A percentile compares a stretch with the other conserved stretches of the same genome.
Conservation (phyloP, 352 stramenopile genomes). For the Phytophthora macrochlamydospora region DNA sequence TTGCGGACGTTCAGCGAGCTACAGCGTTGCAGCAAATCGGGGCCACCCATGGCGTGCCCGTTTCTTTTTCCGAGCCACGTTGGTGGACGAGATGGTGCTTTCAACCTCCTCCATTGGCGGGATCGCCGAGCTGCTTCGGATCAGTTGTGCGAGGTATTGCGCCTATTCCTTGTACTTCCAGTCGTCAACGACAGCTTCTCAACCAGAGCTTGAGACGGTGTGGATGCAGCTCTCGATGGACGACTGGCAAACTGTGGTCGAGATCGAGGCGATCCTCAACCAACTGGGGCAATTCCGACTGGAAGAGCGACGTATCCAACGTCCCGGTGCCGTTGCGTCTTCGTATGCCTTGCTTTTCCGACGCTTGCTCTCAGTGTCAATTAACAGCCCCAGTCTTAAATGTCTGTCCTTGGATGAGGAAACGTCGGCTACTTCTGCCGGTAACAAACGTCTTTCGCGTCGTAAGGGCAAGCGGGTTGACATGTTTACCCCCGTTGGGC, state of each 20-base stretch:
- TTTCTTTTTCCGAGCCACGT: constrained; percentile 1
- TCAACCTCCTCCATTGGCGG: constrained; percentile 25
- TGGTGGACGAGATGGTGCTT: constrained; percentile 18
- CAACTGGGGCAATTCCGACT: constrained; percentile 35
- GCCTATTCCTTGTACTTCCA: constrained; percentile 36
- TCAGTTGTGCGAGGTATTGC: constrained; percentile 30
- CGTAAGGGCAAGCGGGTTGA: constrained; percentile 29
- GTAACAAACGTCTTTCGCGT: constrained; percentile 10
- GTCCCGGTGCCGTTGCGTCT: constrained; percentile 15
- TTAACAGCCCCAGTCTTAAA: constrained; percentile 31
- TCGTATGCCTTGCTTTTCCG: constrained; percentile 42
- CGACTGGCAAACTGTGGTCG: constrained; percentile 34
- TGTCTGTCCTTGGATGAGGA: constrained; percentile 32
- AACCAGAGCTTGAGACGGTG: constrained; percentile 21
- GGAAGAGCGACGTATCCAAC: constrained; percentile 19
- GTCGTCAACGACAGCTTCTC: constrained; percentile 11
- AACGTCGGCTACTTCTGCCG: neutral
- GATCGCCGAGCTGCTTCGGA: constrained; percentile 30
- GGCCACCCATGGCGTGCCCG: constrained; percentile 1
- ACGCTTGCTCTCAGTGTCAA: constrained; percentile 35
- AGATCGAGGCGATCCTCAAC: constrained; percentile 39
- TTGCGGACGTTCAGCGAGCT: constrained; percentile 13
- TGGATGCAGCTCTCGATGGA: constrained; percentile 34
- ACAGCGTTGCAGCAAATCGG: constrained; percentile 7
- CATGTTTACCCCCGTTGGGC: constrained; percentile 23